Conservation (phyloP, 441 rosid species). For the Rhodomyrtus psidioides region DNA sequence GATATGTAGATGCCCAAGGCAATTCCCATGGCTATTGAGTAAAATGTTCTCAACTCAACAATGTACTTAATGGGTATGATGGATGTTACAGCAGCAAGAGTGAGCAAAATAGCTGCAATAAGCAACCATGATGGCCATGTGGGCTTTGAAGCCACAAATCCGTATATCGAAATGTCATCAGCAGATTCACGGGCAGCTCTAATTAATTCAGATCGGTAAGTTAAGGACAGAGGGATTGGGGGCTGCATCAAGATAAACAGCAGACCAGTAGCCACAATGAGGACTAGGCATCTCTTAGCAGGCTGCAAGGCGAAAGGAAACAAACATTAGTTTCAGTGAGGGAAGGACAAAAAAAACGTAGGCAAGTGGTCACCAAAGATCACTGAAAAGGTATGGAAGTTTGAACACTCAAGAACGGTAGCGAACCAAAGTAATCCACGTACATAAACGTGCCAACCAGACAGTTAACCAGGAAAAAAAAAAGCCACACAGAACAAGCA, state of each 20-base stretch:
- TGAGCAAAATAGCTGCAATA: conserved; percentile 70
- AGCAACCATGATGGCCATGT: conserved; percentile 99
- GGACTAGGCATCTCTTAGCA: conserved; percentile 87
- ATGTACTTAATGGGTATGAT: conserved; percentile 79
- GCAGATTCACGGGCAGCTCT: conserved; percentile 87
- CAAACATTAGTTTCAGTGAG: conserved; percentile 10
- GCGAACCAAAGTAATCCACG: not conserved
- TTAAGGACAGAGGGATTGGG: conserved; percentile 86
- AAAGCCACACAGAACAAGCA: not conserved
- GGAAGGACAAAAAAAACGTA: not conserved
- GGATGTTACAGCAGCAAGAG: conserved; percentile 80
- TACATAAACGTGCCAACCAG: not conserved
- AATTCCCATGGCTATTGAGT: conserved; percentile 76
- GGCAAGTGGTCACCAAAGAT: not conserved
- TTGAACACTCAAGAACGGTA: not conserved
- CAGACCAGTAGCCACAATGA: conserved; percentile 86
- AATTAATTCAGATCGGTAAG: conserved; percentile 76
- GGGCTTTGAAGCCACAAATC: conserved; percentile 87
- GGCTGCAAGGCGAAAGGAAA: conserved; percentile 36
- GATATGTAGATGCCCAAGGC: conserved; percentile 93
- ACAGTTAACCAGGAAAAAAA: not conserved
- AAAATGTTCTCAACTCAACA: conserved; percentile 78
- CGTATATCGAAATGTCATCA: conserved; percentile 95
- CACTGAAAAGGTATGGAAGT: not conserved
- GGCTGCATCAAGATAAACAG: conserved; percentile 94